Conservation (phyloP, 2,329 filamentous ascomycete species). For the Nannizzia gypsea region DNA sequence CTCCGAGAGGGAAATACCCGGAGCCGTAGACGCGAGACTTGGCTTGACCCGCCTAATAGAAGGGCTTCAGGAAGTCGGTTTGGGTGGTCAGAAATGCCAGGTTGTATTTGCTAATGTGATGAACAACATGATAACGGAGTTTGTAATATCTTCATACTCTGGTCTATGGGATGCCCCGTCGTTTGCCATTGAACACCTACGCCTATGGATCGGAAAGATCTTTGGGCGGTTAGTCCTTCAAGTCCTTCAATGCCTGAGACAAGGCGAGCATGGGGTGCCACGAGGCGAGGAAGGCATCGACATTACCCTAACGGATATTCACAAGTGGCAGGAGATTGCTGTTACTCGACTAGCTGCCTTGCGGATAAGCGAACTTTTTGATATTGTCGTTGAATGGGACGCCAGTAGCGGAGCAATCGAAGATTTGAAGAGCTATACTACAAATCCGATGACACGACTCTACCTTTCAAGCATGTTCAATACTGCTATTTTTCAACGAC, state of each 20-base stretch:
- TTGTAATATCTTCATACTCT: slow-evolving; percentile 45
- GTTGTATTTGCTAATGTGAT: slow-evolving; percentile 48
- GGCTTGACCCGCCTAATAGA: slow-evolving; percentile 32
- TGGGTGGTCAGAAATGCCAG: slow-evolving; percentile 45
- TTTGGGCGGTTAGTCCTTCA: slow-evolving; percentile 43
- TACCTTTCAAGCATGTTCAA: slow-evolving; percentile 46
- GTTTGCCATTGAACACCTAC: slow-evolving; percentile 39
- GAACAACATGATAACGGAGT: slow-evolving; percentile 45
- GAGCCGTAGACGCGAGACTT: slow-evolving; percentile 23
- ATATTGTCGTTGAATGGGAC: slow-evolving; percentile 52
- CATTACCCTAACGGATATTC: slow-evolving; percentile 33
- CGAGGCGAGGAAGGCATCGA: slow-evolving; percentile 19
- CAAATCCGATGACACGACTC: slow-evolving; percentile 41
- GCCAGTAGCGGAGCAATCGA: slow-evolving; percentile 47
- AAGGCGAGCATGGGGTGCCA: slow-evolving; percentile 17
- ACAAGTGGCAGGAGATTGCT: slow-evolving; percentile 46
- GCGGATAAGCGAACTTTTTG: slow-evolving; percentile 47
- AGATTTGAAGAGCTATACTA: slow-evolving; percentile 48
- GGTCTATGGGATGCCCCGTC: slow-evolving; percentile 45
- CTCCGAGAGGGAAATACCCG: slow-evolving; percentile 21
- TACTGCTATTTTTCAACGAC: slow-evolving; percentile 40
- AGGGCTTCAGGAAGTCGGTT: slow-evolving; percentile 41
- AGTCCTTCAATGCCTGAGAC: slow-evolving; percentile 34
- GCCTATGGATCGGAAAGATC: slow-evolving; percentile 44
- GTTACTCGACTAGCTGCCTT: slow-evolving; percentile 44